Evolutionary conservation across 2,329 filamentous ascomycete species (phyloP).

Genomic region (Lasiodiplodia gonubiensis): DNA sequence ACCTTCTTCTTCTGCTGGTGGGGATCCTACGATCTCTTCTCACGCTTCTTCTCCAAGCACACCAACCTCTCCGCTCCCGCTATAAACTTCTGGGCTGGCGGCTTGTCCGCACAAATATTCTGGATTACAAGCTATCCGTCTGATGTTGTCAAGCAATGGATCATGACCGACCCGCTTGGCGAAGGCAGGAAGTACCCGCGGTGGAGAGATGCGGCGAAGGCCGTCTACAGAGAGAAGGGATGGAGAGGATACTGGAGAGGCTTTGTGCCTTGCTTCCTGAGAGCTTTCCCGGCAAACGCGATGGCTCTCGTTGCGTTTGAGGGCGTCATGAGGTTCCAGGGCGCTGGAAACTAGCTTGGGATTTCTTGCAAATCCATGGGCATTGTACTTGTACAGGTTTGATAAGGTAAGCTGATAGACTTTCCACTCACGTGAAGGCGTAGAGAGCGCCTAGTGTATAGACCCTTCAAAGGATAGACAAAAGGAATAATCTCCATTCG

Average conservation of each 20-base stretch:
- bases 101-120: slow-evolving; percentile 89
- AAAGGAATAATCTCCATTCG: background rate
- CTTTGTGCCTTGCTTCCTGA: slow-evolving; percentile 89
- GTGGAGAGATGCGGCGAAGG: slow-evolving; percentile 80
- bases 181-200: slow-evolving; percentile 65
- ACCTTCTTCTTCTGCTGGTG: slow-evolving; percentile 98
- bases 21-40: slow-evolving; percentile 90
- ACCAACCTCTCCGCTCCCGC: slow-evolving; percentile 76
- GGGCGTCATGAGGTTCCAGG: slow-evolving; percentile 73
- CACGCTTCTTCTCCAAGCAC: slow-evolving; percentile 67
- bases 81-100: slow-evolving; percentile 97
- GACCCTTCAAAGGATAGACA: background rate
- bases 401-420: background rate
- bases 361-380: too few relatives aligned
- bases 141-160: slow-evolving; percentile 92
- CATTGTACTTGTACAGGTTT: background rate
- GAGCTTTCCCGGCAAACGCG: slow-evolving; percentile 95
- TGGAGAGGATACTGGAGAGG: slow-evolving; percentile 86
- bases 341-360: slow-evolving; percentile 1
- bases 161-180: slow-evolving; percentile 94
- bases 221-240: slow-evolving; percentile 78
- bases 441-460: background rate
- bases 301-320: slow-evolving; percentile 94
- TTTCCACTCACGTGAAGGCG: slow-evolving; percentile 5
- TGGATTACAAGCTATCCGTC: slow-evolving; percentile 92